phyloP scores from a whole-genome alignment of 441 rosid species.

The Arabidopsis lyrata region DNA sequence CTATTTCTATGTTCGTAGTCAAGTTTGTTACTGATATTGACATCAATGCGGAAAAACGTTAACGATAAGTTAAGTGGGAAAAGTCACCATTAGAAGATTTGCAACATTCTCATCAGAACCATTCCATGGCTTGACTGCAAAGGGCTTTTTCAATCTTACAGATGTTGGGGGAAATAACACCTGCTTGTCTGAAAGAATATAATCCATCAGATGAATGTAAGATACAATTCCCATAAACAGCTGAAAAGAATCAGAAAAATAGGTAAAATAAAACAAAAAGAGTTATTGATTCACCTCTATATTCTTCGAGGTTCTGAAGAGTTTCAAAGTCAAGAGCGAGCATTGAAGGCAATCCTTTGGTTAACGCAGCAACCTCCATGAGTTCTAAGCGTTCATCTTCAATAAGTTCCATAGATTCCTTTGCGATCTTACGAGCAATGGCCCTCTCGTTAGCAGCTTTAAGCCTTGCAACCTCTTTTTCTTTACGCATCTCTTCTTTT shows the following conservation, averaged over 20 bases:
- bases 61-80: not conserved
- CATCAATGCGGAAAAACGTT: not conserved
- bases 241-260: not conserved
- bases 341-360: constrained; percentile 77
- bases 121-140: constrained; percentile 75
- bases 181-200: constrained; percentile 64
- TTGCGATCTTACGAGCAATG: constrained; percentile 87
- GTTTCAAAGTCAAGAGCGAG: constrained; percentile 75
- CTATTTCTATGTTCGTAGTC: too few relatives aligned
- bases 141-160: constrained; percentile 70
- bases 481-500: constrained; percentile 84
- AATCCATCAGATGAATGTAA: constrained; percentile 27
- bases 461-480: constrained; percentile 85
- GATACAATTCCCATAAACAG: constrained; percentile 7
- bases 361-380: constrained; percentile 83
- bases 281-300: constrained; percentile 61
- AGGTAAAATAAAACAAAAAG: not conserved
- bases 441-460: constrained; percentile 97
- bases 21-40: not conserved
- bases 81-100: constrained; percentile 88
- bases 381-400: constrained; percentile 95
- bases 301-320: constrained; percentile 74
- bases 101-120: constrained; percentile 82
- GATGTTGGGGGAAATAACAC: constrained; percentile 66
- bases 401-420: constrained; percentile 83